Base-by-base conservation (phyloP, 2,329 filamentous ascomycete species). In the Aspergillus sp. region DNA sequence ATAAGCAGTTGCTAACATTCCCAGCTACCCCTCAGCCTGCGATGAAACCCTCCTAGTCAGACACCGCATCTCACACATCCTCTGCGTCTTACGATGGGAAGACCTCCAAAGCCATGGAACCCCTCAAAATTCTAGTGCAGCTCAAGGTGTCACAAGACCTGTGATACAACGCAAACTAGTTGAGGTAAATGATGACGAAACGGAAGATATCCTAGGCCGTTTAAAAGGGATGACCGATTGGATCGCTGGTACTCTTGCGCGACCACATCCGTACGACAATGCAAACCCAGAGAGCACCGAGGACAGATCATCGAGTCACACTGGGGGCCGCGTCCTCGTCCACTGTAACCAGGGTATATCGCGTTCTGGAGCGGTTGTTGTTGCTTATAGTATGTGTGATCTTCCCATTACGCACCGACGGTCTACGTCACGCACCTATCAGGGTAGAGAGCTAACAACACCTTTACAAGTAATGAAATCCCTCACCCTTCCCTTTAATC, bases 311-410 rank as follows among this genome's bases (percentile, higher is more conserved):
- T 13, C 3, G 11, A 5, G 18, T 5, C 44, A 48, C 17, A 34
- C 7, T 30, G 39, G 39, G 2, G 48, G 48, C 3, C n/a, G 34
- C 8, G 55, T 57, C 8, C 36, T 57, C n/a, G 55, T 57, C 4
- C 55, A 53, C 26, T 57, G 55, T 18, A 42, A 48, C 34, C 32
- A 48, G 30, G 55, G 55, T 3, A 39, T 57, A 8, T 57, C 55
- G 12, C 32, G 55, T 1, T 57, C 55, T 12, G 55, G 55, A 4
- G 24, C 48, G n/a, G 43, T 57, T 15, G 39, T 53, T 18, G 41
- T 57, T 38, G 55, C 48, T 24, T 57, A 48, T 43, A 41, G 55
- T 57, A 48, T 8, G 43, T 8, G 43, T 52, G 26, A 4, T 12
- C 4, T 49, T 12, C 26, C 30, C n/a, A 4, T 36, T 9, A 30